Base-by-base conservation (phyloP, 2,329 filamentous ascomycete species). In the Aspergillus bombycis region DNA sequence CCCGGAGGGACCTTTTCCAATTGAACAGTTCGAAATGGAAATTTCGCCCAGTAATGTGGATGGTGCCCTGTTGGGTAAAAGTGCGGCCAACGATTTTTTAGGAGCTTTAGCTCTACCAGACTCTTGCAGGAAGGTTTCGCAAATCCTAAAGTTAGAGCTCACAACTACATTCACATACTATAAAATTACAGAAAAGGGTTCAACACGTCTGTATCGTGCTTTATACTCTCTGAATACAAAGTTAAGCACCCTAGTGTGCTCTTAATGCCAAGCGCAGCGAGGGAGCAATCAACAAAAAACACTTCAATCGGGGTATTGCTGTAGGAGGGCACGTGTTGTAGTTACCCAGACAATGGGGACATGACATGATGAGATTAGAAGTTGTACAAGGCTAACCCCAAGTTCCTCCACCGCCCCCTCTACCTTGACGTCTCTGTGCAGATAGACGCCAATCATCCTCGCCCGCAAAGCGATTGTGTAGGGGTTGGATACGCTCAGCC, bases 401-500 rank as follows among this genome's bases (percentile, higher is more conserved):
- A 10, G 95, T 99, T 3, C 94, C 94, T 72, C 94, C 94, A 60
- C 92, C 90, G 57, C 93, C 95, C 64, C 92, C 91, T 69, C 94
- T 86, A 5, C 94, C 94, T 56, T 91, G 90, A 75, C 90, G 90
- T 73, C 89, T 88, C 84, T 99, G 95, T 14, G 94, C 91, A 71
- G 90, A 94, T 65, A 99, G 80, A 67, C 95, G 86, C 95, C 95
- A 99, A 76, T 98, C 95, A 75, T 99, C 94, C 75, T 97, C 94
- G 2, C 89, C 91, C 3, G 90, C 91, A 80, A 92, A 97, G 75
- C 94, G 91, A 77, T 97, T 97, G 77, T 97, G 93, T 79, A 99
- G 79, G 50, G 95, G 95, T 82, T 97, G 92, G 61, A 99, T 98
- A 62, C 94, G 86, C 84, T 99, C 95, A 0, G 92, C 92, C 83